Evolutionary conservation across 176 grass and related monocot genomes (phyloP).

Genomic region (Ensete ventricosum): DNA sequence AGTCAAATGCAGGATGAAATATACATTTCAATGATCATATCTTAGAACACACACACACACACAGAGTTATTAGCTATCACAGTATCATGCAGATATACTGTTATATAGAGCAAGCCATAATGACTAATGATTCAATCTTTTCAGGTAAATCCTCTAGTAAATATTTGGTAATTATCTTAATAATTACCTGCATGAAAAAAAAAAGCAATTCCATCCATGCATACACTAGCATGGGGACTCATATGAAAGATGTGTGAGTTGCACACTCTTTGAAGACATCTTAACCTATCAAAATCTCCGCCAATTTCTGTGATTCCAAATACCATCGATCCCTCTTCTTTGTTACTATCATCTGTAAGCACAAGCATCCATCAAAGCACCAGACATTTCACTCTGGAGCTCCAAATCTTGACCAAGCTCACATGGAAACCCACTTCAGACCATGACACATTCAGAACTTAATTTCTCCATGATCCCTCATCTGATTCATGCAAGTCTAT

Average conservation of each 20-base stretch:
- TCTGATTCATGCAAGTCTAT: slow-evolving; percentile 7
- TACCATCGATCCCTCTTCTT: slow-evolving; percentile 5
- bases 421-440: slow-evolving; percentile 22
- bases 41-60: no score
- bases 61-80: no score
- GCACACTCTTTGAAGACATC: background rate
- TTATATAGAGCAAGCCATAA: no score
- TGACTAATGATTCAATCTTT: no score
- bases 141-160: no score
- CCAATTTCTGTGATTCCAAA: slow-evolving; percentile 20
- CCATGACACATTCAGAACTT: slow-evolving; percentile 16
- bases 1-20: no score
- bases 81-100: no score
- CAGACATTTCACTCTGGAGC: background rate
- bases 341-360: background rate
- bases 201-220: background rate
- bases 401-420: slow-evolving; percentile 25
- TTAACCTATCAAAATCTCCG: slow-evolving; percentile 1
- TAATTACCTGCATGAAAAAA: background rate
- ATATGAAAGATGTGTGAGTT: background rate
- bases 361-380: background rate
- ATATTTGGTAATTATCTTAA: background rate
- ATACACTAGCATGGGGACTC: background rate
- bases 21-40: no score
- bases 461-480: slow-evolving; percentile 12